These are phyloP conservation scores for Neurospora sp. DNA, from an alignment of 2,329 filamentous ascomycete species.

Conservation along the genomic window DNA sequence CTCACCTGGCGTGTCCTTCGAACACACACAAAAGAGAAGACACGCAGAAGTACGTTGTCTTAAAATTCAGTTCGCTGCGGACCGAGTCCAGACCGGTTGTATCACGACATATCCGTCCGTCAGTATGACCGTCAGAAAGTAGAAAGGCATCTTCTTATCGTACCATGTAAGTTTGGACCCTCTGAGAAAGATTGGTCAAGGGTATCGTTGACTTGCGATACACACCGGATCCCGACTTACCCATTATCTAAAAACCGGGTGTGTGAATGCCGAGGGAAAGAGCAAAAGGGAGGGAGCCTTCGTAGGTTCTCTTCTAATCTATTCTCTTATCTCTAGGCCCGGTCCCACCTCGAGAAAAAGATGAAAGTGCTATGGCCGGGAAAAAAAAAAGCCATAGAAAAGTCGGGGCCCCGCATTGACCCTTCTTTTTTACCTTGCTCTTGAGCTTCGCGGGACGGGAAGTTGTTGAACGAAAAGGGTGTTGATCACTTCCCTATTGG, in stretches of 20 bases:
- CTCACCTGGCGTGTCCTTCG: neutral
- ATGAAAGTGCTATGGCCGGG: neutral
- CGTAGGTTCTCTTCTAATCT: neutral
- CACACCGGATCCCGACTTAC: neutral
- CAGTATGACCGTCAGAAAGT: neutral
- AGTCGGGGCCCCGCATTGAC: slow-evolving; percentile 3
- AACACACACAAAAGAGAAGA: neutral
- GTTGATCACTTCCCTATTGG: neutral
- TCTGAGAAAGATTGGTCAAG: neutral
- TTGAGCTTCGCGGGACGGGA: neutral
- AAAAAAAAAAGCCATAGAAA: neutral
- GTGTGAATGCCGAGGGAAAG: neutral
- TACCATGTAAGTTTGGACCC: neutral
- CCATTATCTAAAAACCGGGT: no score
- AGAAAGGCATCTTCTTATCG: neutral
- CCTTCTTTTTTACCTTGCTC: neutral
- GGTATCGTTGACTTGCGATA: neutral
- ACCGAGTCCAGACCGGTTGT: neutral
- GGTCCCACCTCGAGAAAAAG: neutral
- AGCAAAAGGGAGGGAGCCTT: neutral
- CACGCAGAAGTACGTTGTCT: neutral
- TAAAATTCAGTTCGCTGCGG: neutral
- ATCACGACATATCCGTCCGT: neutral
- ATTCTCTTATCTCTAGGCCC: neutral
- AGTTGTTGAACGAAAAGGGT: neutral